Evolutionary conservation across 805 yeast genomes (phyloP), one percentile per base, ranked within the genome.

Genomic region (Schwanniomyces pseudopolymorphus): DNA sequence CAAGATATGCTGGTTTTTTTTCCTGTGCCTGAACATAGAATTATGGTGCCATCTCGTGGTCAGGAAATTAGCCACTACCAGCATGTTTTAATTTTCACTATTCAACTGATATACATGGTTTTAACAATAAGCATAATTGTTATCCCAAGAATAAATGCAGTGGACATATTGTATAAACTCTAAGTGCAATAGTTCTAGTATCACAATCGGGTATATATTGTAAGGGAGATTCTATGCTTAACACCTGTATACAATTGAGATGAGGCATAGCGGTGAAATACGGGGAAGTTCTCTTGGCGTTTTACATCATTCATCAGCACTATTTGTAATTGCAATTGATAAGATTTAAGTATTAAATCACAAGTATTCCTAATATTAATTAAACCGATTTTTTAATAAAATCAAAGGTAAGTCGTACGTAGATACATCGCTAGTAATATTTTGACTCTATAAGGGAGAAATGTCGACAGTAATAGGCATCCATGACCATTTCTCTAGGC

Each of bases 401-500:
- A 22, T 22, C 25, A 22, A 11, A 26, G 13, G 13, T 26, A 31
- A n/a, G 11, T 14, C 33, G 6, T 31, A 14, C 35, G 20, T 31
- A 31, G 20, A 31, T 31, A 31, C 8, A 14, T 31, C 11, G 19
- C 5, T 31, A 14, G 35, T 31, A 14, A 31, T 5, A 16, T 31
- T 31, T 20, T 31, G 35, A 16, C 20, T 31, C 11, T 26, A 26
- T 26, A 26, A 26, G 28, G 19, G 35, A 31, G 20, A 19, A 14
- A 44, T 44, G 47, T 39, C 47, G 13, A 14, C 35, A 31, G 20
- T 31, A 14, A 31, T 44, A 28, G 40, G 43, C 20, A 33, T 14
- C 22, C 33, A 25, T 26, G 36, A 33, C 35, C 47, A 44, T 14
- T 66, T 58, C 47, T 44, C 72, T 10, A 51, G 77, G 43, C 57